Conservation (phyloP, 2,329 filamentous ascomycete genomes). For the Phyllosticta citribraziliensis region DNA sequence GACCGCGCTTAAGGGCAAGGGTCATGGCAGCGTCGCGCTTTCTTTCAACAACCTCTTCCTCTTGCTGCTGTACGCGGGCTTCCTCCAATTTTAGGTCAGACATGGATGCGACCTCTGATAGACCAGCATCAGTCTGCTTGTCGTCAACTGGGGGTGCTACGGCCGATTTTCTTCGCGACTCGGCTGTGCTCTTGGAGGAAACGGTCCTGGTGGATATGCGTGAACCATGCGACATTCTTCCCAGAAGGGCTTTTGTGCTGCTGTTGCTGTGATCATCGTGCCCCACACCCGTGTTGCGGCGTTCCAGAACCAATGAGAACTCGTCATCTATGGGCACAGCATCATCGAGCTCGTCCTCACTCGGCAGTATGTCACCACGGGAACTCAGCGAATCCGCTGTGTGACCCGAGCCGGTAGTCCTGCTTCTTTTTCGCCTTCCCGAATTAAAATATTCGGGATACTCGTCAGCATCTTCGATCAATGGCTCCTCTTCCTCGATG, state of each 20-base stretch:
- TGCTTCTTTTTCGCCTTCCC: constrained; percentile 56
- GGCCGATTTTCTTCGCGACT: constrained; percentile 14
- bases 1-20: constrained; percentile 45
- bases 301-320: constrained; percentile 73
- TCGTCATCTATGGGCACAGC: constrained; percentile 89
- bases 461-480: constrained; percentile 55
- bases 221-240: constrained; percentile 25
- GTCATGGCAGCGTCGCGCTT: constrained; percentile 46
- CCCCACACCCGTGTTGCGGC: constrained; percentile 48
- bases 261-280: constrained; percentile 63
- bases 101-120: constrained; percentile 34
- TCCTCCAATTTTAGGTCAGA: constrained; percentile 50
- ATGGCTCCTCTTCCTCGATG: constrained; percentile 60
- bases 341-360: constrained; percentile 78
- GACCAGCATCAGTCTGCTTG: constrained; percentile 3
- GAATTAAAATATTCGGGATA: constrained; percentile 21
- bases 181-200: constrained; percentile 36
- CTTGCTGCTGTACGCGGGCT: constrained; percentile 41
- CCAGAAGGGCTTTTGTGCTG: constrained; percentile 35
- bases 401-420: constrained; percentile 67
- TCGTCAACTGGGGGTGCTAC: neutral
- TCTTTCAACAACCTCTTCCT: constrained; percentile 45
- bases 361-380: constrained; percentile 81
- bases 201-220: constrained; percentile 35
- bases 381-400: constrained; percentile 82